Evolutionary conservation across 1,284 basidiomycete species (phyloP), one percentile per base, ranked within the genome.

Genomic region (Apiotrichum gamsii): DNA sequence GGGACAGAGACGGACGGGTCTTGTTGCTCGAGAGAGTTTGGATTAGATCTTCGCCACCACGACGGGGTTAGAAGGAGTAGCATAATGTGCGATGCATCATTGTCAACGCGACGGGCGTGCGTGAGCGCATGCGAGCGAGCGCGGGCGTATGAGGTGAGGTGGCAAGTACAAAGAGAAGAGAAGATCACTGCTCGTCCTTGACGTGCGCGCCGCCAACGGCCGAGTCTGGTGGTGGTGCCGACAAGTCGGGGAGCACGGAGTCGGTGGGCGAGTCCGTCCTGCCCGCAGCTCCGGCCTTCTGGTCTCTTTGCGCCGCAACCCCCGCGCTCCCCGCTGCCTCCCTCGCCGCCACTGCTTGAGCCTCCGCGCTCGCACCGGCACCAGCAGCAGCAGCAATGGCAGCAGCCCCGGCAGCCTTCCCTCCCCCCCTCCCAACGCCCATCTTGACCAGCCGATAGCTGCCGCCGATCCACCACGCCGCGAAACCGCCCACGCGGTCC

Each of bases 401-500:
- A 8, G 14, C 30, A 11, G 43, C 29, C 15, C 6, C 19, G 30
- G 14, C 31, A 8, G 14, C 30, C 28, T 33, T 23, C 3, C 14
- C 23, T 14, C n/a, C 31, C 5, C 15, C 23, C 20, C 59, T 54
- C 15, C 58, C 64, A n/a, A 61, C 43, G 20, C 57, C 64, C 51
- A 57, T 60, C 34, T 52, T 55, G 18, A 72, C 43, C 33, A 72
- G 50, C 43, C 43, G 54, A 21, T 57, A 54, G 57, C 69, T 59
- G 45, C 70, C 57, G 38, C 61, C 67, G 15, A 73, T 48, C 62
- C 69, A 72, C 64, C 65, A 71, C 14, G 62, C 66, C 0, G 72
- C 61, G 3, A 65, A 65, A 1, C 70, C 64, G 8, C 67, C 61
- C 1, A 67, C 71, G 34, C 66, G 65, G 54, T 93, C 87, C 28